Base-by-base conservation (phyloP, 2,329 filamentous ascomycete genomes). In the Podosphaera leucotricha region DNA sequence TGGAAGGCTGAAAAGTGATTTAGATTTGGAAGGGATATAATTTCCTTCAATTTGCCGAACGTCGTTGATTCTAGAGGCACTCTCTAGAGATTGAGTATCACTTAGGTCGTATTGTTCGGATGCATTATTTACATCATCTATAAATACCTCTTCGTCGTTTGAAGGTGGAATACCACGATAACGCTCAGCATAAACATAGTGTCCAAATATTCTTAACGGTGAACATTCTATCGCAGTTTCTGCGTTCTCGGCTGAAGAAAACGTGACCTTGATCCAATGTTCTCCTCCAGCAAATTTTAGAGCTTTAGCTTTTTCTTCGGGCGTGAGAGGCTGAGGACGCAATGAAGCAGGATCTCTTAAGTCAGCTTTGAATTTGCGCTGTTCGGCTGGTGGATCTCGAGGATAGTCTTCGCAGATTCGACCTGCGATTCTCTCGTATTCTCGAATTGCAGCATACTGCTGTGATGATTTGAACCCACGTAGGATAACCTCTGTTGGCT, bases 341-440 rank as follows among this genome's bases (percentile, higher is more conserved):
- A 78, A 75, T 7, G 79, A 71, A 8, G 80, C 75, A 43, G 80
- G 73, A 53, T 84, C 77, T 49, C 79, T 71, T 48, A 82, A 71
- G 51, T 86, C 74, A 1, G 77, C 71, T 56, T 81, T 80, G 64
- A 80, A 87, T 46, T 79, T 70, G 46, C 70, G 67, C 55, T 73
- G 71, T 49, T 76, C 70, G 45, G 74, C 67, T 2, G 82, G 80
- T n/a, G 87, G 79, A 50, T 81, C 77, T 49, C 87, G 77, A 7
- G 85, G 75, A 61, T 95, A 95, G 62, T 94, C 86, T 63, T 95
- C 87, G 61, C 86, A 86, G 57, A 94, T 83, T 49, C 74, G 65
- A 21, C 86, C 86, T 6, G 82, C 87, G 37, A 92, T 75, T 47
- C 77, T 72, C 64, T 94, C 87, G 63, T 80, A 95, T 62, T 83